Conservation (phyloP, 2,329 filamentous ascomycete genomes). For the Elsinoe australis region DNA sequence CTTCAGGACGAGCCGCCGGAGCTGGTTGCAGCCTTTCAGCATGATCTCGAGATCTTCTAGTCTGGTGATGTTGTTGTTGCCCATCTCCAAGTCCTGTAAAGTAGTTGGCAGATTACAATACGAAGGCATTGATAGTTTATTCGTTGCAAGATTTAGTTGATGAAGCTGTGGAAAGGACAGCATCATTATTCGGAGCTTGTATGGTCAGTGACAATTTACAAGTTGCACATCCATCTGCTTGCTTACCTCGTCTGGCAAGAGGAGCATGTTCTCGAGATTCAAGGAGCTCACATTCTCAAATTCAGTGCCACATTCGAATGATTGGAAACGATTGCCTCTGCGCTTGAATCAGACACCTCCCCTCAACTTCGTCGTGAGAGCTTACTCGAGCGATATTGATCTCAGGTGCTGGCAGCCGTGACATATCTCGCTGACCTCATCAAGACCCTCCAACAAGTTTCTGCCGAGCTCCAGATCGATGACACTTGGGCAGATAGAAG, state of each 20-base stretch:
- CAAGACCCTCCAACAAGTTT: slow-evolving; percentile 66
- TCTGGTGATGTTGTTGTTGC: slow-evolving; percentile 62
- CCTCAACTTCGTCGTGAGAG: too few relatives aligned
- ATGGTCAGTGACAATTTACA: neutral
- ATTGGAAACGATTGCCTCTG: slow-evolving; percentile 64
- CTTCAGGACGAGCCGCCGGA: slow-evolving; percentile 56
- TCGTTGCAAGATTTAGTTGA: too few relatives aligned
- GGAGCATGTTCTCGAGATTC: slow-evolving; percentile 41
- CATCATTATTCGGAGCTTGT: slow-evolving; percentile 30
- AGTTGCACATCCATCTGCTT: neutral
- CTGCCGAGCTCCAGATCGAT: slow-evolving; percentile 76
- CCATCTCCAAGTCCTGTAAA: slow-evolving; percentile 52
- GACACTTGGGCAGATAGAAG: slow-evolving; percentile 48
- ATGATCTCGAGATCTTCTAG: slow-evolving; percentile 40
- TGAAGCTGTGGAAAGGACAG: slow-evolving; percentile 36
- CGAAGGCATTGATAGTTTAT: too few relatives aligned
- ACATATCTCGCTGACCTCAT: slow-evolving; percentile 64
- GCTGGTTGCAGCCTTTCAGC: slow-evolving; percentile 42
- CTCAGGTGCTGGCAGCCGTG: slow-evolving; percentile 47
- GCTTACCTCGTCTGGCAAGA: slow-evolving; percentile 32
- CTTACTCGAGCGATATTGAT: neutral
- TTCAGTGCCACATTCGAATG: slow-evolving; percentile 20
- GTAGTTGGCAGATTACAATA: too few relatives aligned
- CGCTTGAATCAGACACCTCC: slow-evolving; percentile 13
- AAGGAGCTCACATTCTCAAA: slow-evolving; percentile 36